A percentile compares a stretch with the other conserved stretches of the same genome.
These are phyloP conservation scores for Malus hybrid DNA, from an alignment of 331 rosid genomes.

Conservation along the genomic window DNA sequence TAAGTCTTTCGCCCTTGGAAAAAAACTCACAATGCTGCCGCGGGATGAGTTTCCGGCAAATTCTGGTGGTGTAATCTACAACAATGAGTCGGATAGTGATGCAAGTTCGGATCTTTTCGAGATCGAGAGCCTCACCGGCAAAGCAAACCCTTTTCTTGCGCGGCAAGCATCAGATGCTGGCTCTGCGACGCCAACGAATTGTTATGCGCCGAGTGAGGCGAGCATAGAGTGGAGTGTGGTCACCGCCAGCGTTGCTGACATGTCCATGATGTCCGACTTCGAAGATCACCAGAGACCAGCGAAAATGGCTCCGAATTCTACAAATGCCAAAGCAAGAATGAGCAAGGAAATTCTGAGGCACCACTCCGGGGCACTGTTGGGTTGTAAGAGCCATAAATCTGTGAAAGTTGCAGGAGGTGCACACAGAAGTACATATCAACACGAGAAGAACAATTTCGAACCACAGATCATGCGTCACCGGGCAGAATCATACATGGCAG, in stretches of 20 bases:
- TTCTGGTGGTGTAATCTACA: constrained; percentile 10
- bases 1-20: constrained; percentile 59
- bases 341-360: constrained; percentile 36
- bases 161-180: constrained; percentile 44
- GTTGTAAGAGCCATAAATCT: constrained; percentile 77
- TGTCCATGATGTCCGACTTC: constrained; percentile 55
- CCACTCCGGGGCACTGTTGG: constrained; percentile 36
- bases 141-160: constrained; percentile 36
- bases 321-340: constrained; percentile 19
- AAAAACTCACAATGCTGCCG: constrained; percentile 32
- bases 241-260: constrained; percentile 85
- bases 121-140: constrained; percentile 63
- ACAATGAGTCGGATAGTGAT: constrained; percentile 68
- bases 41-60: constrained; percentile 39
- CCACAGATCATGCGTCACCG: constrained; percentile 1
- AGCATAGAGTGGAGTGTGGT: constrained; percentile 96
- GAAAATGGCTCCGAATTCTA: constrained; percentile 5
- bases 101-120: constrained; percentile 94
- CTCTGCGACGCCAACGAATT: constrained; percentile 55
- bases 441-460: constrained; percentile 26
- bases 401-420: constrained; percentile 66
- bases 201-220: constrained; percentile 91
- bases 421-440: constrained; percentile 21
- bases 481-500: constrained; percentile 27
- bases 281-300: constrained; percentile 56